Evolutionary conservation across 257 asterid species (phyloP).

Genomic region (Eustoma russellianum): DNA sequence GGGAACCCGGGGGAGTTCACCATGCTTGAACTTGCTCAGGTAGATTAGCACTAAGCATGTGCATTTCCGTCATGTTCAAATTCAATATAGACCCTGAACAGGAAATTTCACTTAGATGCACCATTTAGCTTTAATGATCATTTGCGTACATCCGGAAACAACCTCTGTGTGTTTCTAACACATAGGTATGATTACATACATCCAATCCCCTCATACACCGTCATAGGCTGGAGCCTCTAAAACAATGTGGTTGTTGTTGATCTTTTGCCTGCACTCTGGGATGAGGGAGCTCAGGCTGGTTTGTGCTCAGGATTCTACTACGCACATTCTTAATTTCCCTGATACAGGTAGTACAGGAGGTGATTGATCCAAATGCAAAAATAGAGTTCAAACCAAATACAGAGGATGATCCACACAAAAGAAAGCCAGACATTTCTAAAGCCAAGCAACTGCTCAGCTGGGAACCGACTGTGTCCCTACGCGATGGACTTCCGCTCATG

Average conservation of each 20-base stretch:
- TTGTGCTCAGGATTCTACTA: too few relatives aligned
- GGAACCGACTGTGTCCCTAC: conserved; percentile 58
- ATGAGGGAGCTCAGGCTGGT: too few relatives aligned
- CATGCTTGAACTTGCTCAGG: conserved; percentile 91
- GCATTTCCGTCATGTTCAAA: background rate
- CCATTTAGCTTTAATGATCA: too few relatives aligned
- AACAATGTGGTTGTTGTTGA: too few relatives aligned
- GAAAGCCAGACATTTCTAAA: conserved; percentile 80
- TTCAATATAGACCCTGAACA: background rate
- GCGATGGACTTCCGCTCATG: conserved; percentile 85
- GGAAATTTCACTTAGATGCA: background rate
- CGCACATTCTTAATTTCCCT: too few relatives aligned
- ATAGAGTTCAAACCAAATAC: conserved; percentile 73
- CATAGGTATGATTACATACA: too few relatives aligned
- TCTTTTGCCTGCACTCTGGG: too few relatives aligned
- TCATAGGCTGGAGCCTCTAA: too few relatives aligned
- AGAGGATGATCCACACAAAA: conserved; percentile 80
- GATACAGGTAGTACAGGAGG: conserved; percentile 71
- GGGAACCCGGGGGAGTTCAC: conserved; percentile 92
- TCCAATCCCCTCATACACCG: too few relatives aligned
- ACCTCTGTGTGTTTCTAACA: too few relatives aligned
- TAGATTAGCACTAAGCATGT: conserved; percentile 1
- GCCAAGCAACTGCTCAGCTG: conserved; percentile 69
- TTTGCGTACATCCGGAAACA: too few relatives aligned
- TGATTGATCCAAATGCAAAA: conserved; percentile 62